Conservation (phyloP, 1,284 basidiomycete genomes). For the Rhodotorula sp. region DNA sequence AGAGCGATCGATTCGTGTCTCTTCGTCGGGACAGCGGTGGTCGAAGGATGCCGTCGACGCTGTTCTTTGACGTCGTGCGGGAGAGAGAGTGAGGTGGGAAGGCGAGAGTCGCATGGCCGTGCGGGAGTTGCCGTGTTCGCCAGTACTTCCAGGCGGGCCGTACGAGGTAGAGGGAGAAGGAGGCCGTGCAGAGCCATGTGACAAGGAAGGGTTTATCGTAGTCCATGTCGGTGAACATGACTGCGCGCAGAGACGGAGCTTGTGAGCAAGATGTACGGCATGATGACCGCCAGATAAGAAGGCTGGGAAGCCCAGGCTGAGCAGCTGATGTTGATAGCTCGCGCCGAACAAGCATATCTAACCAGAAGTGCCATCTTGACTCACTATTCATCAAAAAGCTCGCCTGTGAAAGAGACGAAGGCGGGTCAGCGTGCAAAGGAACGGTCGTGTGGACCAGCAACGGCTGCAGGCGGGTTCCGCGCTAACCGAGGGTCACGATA, state of each 20-base stretch:
- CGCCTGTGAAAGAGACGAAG: constrained; percentile 2
- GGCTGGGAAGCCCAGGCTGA: neutral
- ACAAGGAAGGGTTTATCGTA: constrained; percentile 52
- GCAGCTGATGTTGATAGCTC: neutral
- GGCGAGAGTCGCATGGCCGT: neutral
- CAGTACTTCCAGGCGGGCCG: constrained; percentile 59
- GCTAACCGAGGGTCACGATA: neutral
- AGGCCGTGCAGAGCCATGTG: constrained; percentile 82
- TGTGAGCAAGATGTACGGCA: neutral
- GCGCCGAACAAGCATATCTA: too few species aligned
- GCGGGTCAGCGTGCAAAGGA: neutral
- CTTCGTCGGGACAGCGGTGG: constrained; percentile 7
- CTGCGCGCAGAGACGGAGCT: constrained; percentile 5
- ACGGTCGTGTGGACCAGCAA: neutral
- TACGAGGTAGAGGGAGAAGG: constrained; percentile 84
- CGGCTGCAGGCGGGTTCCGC: neutral
- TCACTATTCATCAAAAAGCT: constrained; percentile 42
- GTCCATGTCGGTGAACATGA: constrained; percentile 42
- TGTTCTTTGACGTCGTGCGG: constrained; percentile 17
- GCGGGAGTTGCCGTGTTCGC: constrained; percentile 34
- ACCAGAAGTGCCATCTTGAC: neutral
- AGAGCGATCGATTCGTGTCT: constrained; percentile 31
- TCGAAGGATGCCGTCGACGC: neutral
- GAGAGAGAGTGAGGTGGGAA: neutral
- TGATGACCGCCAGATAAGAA: too few species aligned